A percentile compares a stretch with the other conserved stretches of the same genome.
phyloP scores from a whole-genome alignment of 768 basidiomycete species.

The Macrolepiota dolichaula region DNA sequence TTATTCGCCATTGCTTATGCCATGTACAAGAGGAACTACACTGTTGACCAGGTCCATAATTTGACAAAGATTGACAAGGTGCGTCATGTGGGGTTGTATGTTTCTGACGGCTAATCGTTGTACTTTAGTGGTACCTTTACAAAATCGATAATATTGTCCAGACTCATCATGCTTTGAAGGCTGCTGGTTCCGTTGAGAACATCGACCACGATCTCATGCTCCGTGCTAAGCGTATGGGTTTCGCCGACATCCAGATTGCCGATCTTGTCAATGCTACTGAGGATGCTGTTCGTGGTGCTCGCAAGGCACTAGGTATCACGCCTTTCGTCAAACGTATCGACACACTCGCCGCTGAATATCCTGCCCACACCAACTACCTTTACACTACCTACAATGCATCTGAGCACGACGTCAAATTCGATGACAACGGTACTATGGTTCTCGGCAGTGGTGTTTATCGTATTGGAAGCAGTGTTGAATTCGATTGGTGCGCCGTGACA shows the following conservation, averaged over 20 bases:
- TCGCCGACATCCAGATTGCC: conserved; percentile 90
- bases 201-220: conserved; percentile 76
- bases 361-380: conserved; percentile 97
- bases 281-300: conserved; percentile 73
- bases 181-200: conserved; percentile 63
- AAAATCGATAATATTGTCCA: conserved; percentile 99
- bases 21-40: conserved; percentile 91
- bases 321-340: conserved; percentile 99
- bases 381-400: conserved; percentile 99
- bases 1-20: conserved; percentile 97
- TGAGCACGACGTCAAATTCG: conserved; percentile 91
- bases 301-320: conserved; percentile 85
- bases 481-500: conserved; percentile 99
- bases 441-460: conserved; percentile 97
- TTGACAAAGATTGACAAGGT: conserved; percentile 99
- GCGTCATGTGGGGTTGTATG: conserved; percentile 8
- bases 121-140: conserved; percentile 88
- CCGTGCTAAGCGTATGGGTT: conserved; percentile 91
- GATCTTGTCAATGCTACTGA: conserved; percentile 74
- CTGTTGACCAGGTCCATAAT: conserved; percentile 86
- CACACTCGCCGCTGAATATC: conserved; percentile 97
- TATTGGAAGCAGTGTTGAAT: conserved; percentile 97
- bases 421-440: conserved; percentile 99
- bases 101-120: background rate
- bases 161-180: conserved; percentile 73